Evolutionary conservation across 352 stramenopile species (phyloP).

Genomic region (Pythium myriotylum): DNA sequence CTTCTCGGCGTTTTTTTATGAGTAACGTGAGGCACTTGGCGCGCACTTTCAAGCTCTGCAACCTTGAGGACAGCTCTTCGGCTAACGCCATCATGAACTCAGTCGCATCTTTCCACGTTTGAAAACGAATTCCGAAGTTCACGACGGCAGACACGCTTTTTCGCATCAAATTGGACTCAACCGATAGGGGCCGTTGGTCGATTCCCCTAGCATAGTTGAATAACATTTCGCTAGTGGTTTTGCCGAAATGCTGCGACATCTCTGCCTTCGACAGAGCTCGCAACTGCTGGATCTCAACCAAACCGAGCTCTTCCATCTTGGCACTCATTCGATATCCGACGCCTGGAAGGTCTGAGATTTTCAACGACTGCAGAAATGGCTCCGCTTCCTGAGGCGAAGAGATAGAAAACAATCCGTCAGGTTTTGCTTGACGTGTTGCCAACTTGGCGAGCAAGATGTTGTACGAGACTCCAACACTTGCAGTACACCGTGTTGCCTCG

Average conservation of each 20-base stretch:
- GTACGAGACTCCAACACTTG: slow-evolving; percentile 91
- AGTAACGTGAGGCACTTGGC: slow-evolving; percentile 77
- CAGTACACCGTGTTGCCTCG: slow-evolving; percentile 86
- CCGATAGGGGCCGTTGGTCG: slow-evolving; percentile 67
- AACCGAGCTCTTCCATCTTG: slow-evolving; percentile 70
- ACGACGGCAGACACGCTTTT: slow-evolving; percentile 93
- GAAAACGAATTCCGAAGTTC: slow-evolving; percentile 92
- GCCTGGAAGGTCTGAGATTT: slow-evolving; percentile 78
- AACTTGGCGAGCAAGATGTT: slow-evolving; percentile 96
- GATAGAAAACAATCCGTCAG: slow-evolving; percentile 85
- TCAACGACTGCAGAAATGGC: slow-evolving; percentile 66
- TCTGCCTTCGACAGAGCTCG: slow-evolving; percentile 48
- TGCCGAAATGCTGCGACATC: slow-evolving; percentile 66
- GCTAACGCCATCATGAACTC: slow-evolving; percentile 82
- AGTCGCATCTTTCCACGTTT: slow-evolving; percentile 71
- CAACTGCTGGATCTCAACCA: slow-evolving; percentile 71
- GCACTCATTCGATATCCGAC: slow-evolving; percentile 65
- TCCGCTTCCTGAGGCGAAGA: slow-evolving; percentile 41
- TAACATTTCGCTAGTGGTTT: slow-evolving; percentile 70
- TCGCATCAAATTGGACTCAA: slow-evolving; percentile 70
- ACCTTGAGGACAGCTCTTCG: slow-evolving; percentile 66
- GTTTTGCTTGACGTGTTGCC: slow-evolving; percentile 93
- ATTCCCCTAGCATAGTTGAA: slow-evolving; percentile 77
- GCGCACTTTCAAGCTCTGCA: slow-evolving; percentile 60
- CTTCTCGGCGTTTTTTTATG: slow-evolving; percentile 80